Percentiles rank a stretch among this genome's conserved stretches.
These are phyloP conservation scores for Talaromyces islandicus DNA, from an alignment of 2,329 filamentous ascomycete genomes.

Conservation along the genomic window DNA sequence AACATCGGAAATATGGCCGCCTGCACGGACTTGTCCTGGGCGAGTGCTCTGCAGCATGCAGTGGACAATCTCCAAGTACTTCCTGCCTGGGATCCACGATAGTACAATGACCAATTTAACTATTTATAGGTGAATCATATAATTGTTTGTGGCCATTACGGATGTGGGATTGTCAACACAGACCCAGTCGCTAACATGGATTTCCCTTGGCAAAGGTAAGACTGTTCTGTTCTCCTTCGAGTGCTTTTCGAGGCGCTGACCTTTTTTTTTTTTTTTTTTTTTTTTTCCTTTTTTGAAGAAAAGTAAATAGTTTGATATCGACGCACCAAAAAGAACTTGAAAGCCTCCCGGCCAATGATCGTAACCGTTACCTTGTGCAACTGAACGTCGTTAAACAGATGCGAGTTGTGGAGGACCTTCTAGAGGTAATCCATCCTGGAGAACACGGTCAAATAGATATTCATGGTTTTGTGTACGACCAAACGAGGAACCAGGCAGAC, in stretches of 20 bases:
- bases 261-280: too few relatives aligned
- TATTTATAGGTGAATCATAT: conserved; percentile 4
- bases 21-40: conserved; percentile 3
- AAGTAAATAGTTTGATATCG: conserved; percentile 1
- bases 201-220: conserved; percentile 9
- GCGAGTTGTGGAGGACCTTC: conserved; percentile 1
- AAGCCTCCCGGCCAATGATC: neutral
- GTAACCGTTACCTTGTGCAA: conserved; percentile 3
- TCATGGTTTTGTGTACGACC: conserved; percentile 8
- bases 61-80: neutral
- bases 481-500: neutral
- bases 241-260: too few relatives aligned
- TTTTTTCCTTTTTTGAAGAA: too few relatives aligned
- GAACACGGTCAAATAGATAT: neutral
- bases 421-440: neutral
- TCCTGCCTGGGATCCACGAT: too few relatives aligned
- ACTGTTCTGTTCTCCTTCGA: too few relatives aligned
- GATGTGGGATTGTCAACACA: conserved; percentile 4
- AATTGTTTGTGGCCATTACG: conserved; percentile 9
- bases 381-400: conserved; percentile 8
- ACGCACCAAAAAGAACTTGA: conserved; percentile 4
- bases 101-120: too few relatives aligned
- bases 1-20: conserved; percentile 8
- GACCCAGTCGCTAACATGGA: neutral
- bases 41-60: conserved; percentile 8